Base-by-base conservation (phyloP, 2,329 filamentous ascomycete species). In the Diaporthe sp. region DNA sequence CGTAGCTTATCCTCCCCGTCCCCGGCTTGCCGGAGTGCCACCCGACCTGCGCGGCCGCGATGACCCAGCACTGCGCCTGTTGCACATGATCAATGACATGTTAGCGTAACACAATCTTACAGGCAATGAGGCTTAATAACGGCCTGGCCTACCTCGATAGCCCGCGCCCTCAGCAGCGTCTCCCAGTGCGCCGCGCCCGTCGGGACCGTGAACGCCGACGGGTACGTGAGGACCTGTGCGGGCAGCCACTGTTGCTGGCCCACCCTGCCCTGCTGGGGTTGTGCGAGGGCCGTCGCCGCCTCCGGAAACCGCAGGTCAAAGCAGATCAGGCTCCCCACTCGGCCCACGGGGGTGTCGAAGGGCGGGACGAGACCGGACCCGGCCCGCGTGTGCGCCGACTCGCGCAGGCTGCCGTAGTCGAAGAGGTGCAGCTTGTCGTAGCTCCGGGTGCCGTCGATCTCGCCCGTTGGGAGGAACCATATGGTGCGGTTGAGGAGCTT, bases 381-480 rank as follows among this genome's bases (percentile, higher is more conserved):
- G 6, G 90, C 88, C 79, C 63, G 75, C 25, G 73, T 75, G 58
- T 75, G 73, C 65, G 42, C 56, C 22, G 75, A 76, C 73, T 76
- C 88, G 74, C 82, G 84, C 27, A 90, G 85, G 13, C 79, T 78
- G 19, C 85, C 87, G 77, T 89, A 90, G 83, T 98, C 95, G 83
- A 98, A 98, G 19, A 98, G 88, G 82, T 98, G 96, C 42, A 98
- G 85, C 83, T 98, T 98, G 82, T 97, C 93, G 84, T 98, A 98
- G 27, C 83, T 82, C 1, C 81, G 81, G 8, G 82, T 76, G 3
- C 85, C 80, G 56, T 83, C 78, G 44, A 91, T 81, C 51, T 76
- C 71, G 25, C 89, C 89, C 35, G 82, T 78, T 7, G 84, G 78
- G 50, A 83, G 79, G 77, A 90, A 90, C 83, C 87, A 90, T 76